phyloP scores from a whole-genome alignment of 208 protist genomes.

The Trypanosoma conorhini region DNA sequence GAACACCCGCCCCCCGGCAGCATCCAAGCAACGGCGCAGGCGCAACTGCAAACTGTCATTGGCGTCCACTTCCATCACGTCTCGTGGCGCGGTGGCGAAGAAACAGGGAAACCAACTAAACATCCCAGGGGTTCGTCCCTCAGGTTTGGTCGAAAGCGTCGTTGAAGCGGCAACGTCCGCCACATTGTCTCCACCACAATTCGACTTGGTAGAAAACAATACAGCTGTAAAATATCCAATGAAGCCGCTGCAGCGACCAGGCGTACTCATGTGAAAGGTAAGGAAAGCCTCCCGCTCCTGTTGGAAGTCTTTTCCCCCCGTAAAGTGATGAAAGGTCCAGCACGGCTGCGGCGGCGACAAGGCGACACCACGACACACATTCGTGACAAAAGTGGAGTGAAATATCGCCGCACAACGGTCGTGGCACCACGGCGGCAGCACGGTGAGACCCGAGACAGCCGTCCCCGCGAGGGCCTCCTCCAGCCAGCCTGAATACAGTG shows the following conservation, averaged over 20 bases:
- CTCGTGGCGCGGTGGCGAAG: slow-evolving; percentile 56
- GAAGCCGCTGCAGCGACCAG: slow-evolving; percentile 61
- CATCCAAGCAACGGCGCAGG: slow-evolving; percentile 39
- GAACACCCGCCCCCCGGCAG: slow-evolving; percentile 46
- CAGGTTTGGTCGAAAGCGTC: slow-evolving; percentile 26
- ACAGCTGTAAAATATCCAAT: slow-evolving; percentile 73
- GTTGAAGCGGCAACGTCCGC: background rate
- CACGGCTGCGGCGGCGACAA: slow-evolving; percentile 59
- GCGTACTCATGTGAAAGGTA: slow-evolving; percentile 35
- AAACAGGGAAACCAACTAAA: slow-evolving; percentile 91
- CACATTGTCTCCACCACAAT: slow-evolving; percentile 16
- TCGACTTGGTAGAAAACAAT: slow-evolving; percentile 39
- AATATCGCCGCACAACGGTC: slow-evolving; percentile 62
- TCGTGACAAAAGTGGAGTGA: slow-evolving; percentile 76
- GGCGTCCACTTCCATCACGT: slow-evolving; percentile 35
- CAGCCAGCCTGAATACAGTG: slow-evolving; percentile 61
- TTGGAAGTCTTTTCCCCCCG: background rate
- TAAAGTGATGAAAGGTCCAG: slow-evolving; percentile 81
- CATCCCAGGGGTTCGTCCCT: slow-evolving; percentile 55
- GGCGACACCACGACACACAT: slow-evolving; percentile 53
- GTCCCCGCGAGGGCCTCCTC: slow-evolving; percentile 59
- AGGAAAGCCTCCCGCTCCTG: slow-evolving; percentile 43
- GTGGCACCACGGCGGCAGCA: slow-evolving; percentile 37
- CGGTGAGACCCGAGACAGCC: slow-evolving; percentile 63
- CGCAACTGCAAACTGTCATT: slow-evolving; percentile 34